Percentiles rank a stretch among this genome's conserved stretches.
Evolutionary conservation across 2,329 filamentous ascomycete species (phyloP).

Genomic region (Pestalotiopsis sp.): DNA sequence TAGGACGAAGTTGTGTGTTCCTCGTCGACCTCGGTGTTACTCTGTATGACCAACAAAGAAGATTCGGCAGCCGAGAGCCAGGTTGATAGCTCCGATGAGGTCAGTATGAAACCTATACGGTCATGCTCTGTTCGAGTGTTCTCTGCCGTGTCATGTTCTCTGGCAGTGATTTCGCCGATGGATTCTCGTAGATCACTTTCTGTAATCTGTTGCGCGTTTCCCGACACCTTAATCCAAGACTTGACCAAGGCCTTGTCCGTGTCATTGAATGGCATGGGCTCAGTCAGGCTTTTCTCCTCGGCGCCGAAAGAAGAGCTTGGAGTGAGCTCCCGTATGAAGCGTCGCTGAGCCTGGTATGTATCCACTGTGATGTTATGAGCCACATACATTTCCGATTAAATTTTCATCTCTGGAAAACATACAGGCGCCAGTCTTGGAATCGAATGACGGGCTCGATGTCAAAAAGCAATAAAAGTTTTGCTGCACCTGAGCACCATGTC

Average conservation of each 20-base stretch:
- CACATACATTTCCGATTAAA: background rate
- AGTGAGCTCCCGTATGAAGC: background rate
- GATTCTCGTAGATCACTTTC: constrained; percentile 13
- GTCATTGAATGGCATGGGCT: background rate
- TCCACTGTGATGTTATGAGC: constrained; percentile 3
- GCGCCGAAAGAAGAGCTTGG: background rate
- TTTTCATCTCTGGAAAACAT: background rate
- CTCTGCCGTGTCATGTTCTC: background rate
- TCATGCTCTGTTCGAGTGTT: constrained; percentile 15
- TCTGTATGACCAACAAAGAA: constrained; percentile 15
- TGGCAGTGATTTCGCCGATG: constrained; percentile 11
- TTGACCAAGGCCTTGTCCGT: background rate
- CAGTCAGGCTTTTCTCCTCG: background rate
- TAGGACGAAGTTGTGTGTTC: constrained; percentile 12
- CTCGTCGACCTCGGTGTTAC: constrained; percentile 1
- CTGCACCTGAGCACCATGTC: constrained; percentile 5
- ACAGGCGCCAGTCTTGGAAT: constrained; percentile 18
- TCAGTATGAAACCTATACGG: constrained; percentile 17
- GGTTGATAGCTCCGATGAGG: constrained; percentile 14
- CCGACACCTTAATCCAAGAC: background rate
- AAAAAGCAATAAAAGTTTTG: constrained; percentile 18
- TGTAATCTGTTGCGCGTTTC: background rate
- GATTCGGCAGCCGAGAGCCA: constrained; percentile 14
- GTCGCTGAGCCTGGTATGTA: background rate
- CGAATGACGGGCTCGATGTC: constrained; percentile 15